Evolutionary conservation across 768 basidiomycete genomes (phyloP).

Genomic region (Macrolepiota dolichaula): DNA sequence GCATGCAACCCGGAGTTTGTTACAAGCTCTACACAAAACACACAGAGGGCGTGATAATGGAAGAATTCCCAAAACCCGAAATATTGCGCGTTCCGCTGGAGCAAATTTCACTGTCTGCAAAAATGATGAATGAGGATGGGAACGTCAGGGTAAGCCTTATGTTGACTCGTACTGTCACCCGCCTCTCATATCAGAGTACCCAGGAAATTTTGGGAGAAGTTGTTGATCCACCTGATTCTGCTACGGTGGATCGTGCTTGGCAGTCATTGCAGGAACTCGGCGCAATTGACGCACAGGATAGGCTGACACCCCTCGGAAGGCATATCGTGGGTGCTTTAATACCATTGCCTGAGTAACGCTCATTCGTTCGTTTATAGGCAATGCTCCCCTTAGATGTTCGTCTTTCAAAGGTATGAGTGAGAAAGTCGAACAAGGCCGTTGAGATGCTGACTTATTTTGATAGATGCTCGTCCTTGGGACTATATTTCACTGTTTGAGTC

Average conservation of each 20-base stretch:
- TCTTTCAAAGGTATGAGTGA: slow-evolving; percentile 66
- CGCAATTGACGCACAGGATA: slow-evolving; percentile 61
- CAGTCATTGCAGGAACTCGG: slow-evolving; percentile 71
- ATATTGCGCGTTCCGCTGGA: slow-evolving; percentile 87
- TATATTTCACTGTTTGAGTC: slow-evolving; percentile 80
- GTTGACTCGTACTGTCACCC: not conserved
- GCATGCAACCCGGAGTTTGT: slow-evolving; percentile 78
- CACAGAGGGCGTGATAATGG: slow-evolving; percentile 54
- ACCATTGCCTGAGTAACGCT: not conserved
- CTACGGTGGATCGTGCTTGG: slow-evolving; percentile 78
- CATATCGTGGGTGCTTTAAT: slow-evolving; percentile 53
- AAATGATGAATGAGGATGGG: slow-evolving; percentile 70
- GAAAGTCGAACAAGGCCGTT: too few species aligned
- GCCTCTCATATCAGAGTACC: not conserved
- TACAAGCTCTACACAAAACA: slow-evolving; percentile 78
- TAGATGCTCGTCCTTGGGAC: slow-evolving; percentile 87
- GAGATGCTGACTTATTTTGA: not conserved
- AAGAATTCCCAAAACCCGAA: slow-evolving; percentile 80
- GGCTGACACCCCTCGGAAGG: slow-evolving; percentile 77
- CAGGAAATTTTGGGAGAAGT: slow-evolving; percentile 68
- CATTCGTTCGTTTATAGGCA: slow-evolving; percentile 38
- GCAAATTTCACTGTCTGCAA: slow-evolving; percentile 76
- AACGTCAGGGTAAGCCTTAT: slow-evolving; percentile 62
- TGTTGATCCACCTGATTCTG: slow-evolving; percentile 77
- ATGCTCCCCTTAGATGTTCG: slow-evolving; percentile 86